Evolutionary conservation across 73 alveolate species (phyloP), one percentile per base, ranked within the genome.

Genomic region (Paramecium biaurelia): DNA sequence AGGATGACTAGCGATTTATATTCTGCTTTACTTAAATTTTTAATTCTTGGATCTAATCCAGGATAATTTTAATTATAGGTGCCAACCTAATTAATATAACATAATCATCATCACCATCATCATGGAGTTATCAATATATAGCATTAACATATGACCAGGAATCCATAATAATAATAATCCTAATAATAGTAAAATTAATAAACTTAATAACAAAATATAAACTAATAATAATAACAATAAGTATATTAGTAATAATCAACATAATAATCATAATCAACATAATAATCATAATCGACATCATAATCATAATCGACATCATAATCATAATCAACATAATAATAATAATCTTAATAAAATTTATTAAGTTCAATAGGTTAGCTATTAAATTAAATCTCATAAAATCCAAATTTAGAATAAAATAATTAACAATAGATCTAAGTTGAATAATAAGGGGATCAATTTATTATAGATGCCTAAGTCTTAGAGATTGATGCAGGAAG

Each of bases 161-260:
- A 70, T 28, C 86, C 21, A 76, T 76, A 76, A 76, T 41, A 76
- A 76, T 74, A 74, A 41, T 57, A n/a, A 76, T 28, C 3, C 37
- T 37, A 38, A 76, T 76, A 76, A 28, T 21, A 18, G 7, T 23
- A 18, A 47, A 10, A 74, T 6, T n/a, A 32, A n/a, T 74, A 74
- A 38, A 1, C 15, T 3, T 67, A 67, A 67, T 7, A 63, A 63
- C 8, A 63, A 23, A 4, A 24, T 4, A 2, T 1, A 59, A 14
- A 59, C 18, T 63, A 63, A 63, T 63, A 23, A 63, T 63, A 63
- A 63, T 32, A 63, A 63, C 10, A 24, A 67, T 24, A 30, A 67
- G 24, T 6, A 24, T 15, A 24, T 0, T 67, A 67, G 12, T 67
- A 67, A 58, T 28, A 58, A 18, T 58, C 11, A 58, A 18, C 11